Conservation (phyloP, 1,139 yeast genomes). For the Yamadazyma spencermartinsiae region DNA sequence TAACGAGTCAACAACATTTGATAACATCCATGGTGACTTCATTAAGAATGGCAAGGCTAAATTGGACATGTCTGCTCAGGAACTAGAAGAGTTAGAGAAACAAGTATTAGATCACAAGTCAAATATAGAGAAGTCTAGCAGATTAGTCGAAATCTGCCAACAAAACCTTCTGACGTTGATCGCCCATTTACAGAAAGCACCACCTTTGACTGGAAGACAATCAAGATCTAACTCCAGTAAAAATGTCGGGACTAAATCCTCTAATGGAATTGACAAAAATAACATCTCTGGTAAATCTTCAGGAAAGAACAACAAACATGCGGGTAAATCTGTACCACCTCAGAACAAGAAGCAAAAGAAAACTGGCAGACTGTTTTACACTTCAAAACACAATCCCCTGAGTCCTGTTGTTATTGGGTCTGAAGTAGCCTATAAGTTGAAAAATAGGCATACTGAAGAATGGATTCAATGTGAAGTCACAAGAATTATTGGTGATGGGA, state of each 20-base stretch:
- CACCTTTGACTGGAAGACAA: constrained; percentile 7
- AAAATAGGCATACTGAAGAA: constrained; percentile 70
- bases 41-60: constrained; percentile 8
- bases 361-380: constrained; percentile 41
- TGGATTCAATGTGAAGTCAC: constrained; percentile 97
- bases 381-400: constrained; percentile 54
- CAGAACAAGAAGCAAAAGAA: constrained; percentile 28
- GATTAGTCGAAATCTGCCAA: constrained; percentile 45
- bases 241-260: background rate
- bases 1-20: constrained; percentile 56
- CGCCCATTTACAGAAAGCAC: constrained; percentile 21
- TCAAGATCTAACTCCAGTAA: constrained; percentile 6
- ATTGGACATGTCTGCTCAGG: constrained; percentile 31
- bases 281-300: background rate
- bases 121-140: constrained; percentile 56
- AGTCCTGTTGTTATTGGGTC: constrained; percentile 67
- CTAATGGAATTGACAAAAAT: background rate
- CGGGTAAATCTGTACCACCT: constrained; percentile 5
- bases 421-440: constrained; percentile 85
- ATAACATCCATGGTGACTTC: constrained; percentile 32
- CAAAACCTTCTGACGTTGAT: constrained; percentile 38
- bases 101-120: constrained; percentile 53
- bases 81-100: constrained; percentile 40
- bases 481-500: constrained; percentile 73
- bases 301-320: constrained; percentile 1